Conservation (phyloP, 345 rosid species). For the Mercurialis annua region DNA sequence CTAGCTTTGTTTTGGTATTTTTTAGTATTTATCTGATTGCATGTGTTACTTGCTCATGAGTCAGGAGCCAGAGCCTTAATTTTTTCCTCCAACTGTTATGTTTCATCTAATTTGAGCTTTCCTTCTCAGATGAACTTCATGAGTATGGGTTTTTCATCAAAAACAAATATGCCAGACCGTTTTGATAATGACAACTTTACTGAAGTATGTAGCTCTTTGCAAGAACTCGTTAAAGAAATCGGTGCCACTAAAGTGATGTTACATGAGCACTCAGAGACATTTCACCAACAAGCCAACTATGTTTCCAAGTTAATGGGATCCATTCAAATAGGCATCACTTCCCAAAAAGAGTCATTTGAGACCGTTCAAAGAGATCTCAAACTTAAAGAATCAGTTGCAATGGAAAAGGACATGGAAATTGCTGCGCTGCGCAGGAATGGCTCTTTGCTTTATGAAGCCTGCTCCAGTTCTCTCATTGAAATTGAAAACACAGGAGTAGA, state of each 20-base stretch:
- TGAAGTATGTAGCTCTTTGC: conserved; percentile 48
- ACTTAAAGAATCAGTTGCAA: conserved; percentile 39
- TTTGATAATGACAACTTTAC: conserved; percentile 36
- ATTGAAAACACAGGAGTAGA: conserved; percentile 58
- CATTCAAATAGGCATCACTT: conserved; percentile 34
- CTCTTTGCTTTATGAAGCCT: conserved; percentile 64
- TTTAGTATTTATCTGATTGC: conserved; percentile 4
- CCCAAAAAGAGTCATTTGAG: conserved; percentile 39
- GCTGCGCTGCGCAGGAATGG: conserved; percentile 43
- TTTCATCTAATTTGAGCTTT: conserved; percentile 21
- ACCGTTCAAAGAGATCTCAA: conserved; percentile 41
- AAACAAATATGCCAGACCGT: conserved; percentile 34
- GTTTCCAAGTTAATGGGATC: conserved; percentile 40
- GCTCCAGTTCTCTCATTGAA: conserved; percentile 55
- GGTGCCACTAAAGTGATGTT: conserved; percentile 45
- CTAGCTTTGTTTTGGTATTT: background rate
- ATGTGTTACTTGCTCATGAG: background rate
- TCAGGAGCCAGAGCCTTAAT: background rate
- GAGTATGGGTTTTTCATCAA: conserved; percentile 39
- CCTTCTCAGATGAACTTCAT: conserved; percentile 47
- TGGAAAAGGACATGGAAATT: conserved; percentile 54
- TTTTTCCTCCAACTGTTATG: background rate
- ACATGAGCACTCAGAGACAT: conserved; percentile 42
- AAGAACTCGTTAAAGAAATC: conserved; percentile 44
- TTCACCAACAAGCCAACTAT: conserved; percentile 47